Base-by-base conservation (phyloP, 192 early-diverging fungal species). In the Borealophlyctis nickersoniae region DNA sequence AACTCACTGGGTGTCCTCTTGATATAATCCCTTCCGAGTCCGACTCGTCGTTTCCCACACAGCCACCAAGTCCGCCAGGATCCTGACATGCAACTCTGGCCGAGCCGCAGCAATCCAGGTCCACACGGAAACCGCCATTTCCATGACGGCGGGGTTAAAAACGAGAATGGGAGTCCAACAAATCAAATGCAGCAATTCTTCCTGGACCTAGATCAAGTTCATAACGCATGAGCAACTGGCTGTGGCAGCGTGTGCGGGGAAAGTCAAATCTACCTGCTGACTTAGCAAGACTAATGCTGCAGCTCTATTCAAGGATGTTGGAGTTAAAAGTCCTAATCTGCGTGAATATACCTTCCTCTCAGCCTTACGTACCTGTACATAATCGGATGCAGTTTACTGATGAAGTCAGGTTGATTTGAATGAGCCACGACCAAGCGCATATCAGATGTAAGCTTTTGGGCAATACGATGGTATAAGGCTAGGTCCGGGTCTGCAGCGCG, bases 41-140 rank as follows among this genome's bases (percentile, higher is more conserved):
- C 85, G 75, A 19, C 87, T 79, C 49, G 87, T 84, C 79, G 86
- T 90, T 48, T 85, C 85, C 96, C 96, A 99, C 7, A 86, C 85
- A 16, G 83, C 72, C 3, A 90, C 77, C 58, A 99, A 83, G 58
- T 96, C 88, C 7, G 84, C 81, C 85, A 99, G 88, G 48, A 97
- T 79, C 27, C 88, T 76, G 2, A 85, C 81, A 58, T 89, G 89
- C 16, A 88, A 67, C 1, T 82, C 84, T 23, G 90, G 81, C 35
- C 86, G 83, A 51, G 91, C 84, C 14, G 86, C 85, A 50, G 96
- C 84, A 36, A 99, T 73, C 86, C 87, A 91, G 36, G 84, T 92
- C 94, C 94, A 99, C n/a, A 91, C 86, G 3, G 88, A 80, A 0
- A 87, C 81, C n/a, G 88, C 87, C 34, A 91, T 84, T 57, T 91